A percentile compares a stretch with the other conserved stretches of the same genome.
These are phyloP conservation scores for Tremellales sp. DNA, from an alignment of 1,284 basidiomycete species.

Conservation along the genomic window DNA sequence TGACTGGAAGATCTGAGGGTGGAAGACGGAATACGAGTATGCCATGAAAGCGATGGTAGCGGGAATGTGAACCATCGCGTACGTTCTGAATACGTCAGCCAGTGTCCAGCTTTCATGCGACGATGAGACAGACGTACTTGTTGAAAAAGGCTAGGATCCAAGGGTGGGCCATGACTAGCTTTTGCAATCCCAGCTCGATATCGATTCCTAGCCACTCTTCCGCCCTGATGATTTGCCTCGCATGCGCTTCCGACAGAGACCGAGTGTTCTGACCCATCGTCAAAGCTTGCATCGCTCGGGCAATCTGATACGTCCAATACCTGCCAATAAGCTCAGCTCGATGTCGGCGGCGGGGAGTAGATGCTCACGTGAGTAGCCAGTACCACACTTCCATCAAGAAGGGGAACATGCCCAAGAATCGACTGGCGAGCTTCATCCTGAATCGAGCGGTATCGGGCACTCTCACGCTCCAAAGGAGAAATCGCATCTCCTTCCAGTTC, in stretches of 20 bases:
- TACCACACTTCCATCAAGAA: conserved; percentile 41
- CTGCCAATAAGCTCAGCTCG: conserved; percentile 8
- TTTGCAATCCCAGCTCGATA: conserved; percentile 38
- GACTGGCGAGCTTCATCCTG: conserved; percentile 20
- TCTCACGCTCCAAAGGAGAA: conserved; percentile 18
- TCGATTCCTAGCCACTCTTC: conserved; percentile 36
- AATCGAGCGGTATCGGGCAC: conserved; percentile 29
- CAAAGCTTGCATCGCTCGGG: conserved; percentile 38
- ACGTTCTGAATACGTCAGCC: conserved; percentile 29
- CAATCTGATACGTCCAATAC: conserved; percentile 44
- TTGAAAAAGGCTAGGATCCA: conserved; percentile 37
- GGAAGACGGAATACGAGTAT: conserved; percentile 38
- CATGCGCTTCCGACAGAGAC: conserved; percentile 35
- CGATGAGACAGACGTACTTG: conserved; percentile 23
- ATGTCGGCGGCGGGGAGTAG: neutral
- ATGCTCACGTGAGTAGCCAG: conserved; percentile 35
- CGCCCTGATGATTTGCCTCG: conserved; percentile 31
- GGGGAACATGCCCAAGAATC: conserved; percentile 36
- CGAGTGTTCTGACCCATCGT: conserved; percentile 42
- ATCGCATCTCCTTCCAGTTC: conserved; percentile 20
- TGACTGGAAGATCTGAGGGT: conserved; percentile 34
- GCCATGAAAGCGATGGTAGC: conserved; percentile 45
- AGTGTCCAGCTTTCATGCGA: neutral
- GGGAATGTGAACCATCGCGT: conserved; percentile 48
- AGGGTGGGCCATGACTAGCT: conserved; percentile 27